Evolutionary conservation across 192 early-diverging fungal genomes (phyloP), one percentile per base, ranked within the genome.

Genomic region (Coemansia sp.): DNA sequence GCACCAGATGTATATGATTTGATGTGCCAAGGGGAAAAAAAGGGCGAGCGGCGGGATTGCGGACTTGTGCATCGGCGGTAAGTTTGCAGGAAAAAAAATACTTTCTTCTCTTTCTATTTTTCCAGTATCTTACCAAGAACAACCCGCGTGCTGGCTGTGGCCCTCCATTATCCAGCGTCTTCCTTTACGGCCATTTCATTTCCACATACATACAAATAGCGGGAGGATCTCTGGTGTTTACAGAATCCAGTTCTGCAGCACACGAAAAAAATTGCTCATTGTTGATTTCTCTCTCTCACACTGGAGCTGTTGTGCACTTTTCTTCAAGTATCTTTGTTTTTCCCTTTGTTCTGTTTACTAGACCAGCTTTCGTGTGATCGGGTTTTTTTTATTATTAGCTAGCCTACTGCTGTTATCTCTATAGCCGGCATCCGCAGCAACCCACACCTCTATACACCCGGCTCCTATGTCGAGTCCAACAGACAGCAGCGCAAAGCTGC

Each of bases 261-360:
- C 23, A n/a, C 23, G 13, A 28, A 19, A 26, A 26, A 26, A 26
- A 26, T 28, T 21, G 23, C 46, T 28, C 46, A 23, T 28, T 48
- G 21, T 23, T 15, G 21, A 26, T 26, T 26, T 26, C 23, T 26
- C 23, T 26, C 23, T 21, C 26, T 48, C 46, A 48, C 46, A 48
- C 16, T 48, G 21, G 13, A 28, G 46, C 20, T 48, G 23, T 48
- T 48, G 46, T 48, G 46, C 46, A 28, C 46, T 48, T 30, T 54
- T 42, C 53, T 54, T 42, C 53, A 20, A 26, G 23, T 26, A 26
- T 26, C 23, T 54, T 42, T 28, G n/a, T 28, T 23, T 31, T 28
- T 15, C 15, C 23, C 53, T 42, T 54, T 41, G 53, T 41, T 53
- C 52, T 53, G 53, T 43, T 54, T 54, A 26, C 38, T 54, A 37